phyloP scores from a whole-genome alignment of 495 filamentous ascomycete genomes.

The Penicillium longicatenatum region DNA sequence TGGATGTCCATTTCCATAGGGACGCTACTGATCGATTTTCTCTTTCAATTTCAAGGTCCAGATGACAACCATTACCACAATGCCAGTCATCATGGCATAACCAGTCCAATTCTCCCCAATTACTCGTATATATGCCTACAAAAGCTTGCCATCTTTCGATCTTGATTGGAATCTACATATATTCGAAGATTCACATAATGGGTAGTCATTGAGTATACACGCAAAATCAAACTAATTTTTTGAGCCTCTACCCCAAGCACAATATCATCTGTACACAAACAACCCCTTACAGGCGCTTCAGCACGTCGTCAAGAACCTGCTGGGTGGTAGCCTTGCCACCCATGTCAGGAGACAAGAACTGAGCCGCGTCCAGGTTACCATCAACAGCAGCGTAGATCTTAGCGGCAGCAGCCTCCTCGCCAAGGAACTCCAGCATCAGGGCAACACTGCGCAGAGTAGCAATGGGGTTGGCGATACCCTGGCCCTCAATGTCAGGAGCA shows the following conservation, averaged over 20 bases:
- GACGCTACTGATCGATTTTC: too few species aligned
- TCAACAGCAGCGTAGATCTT: constrained; percentile 92
- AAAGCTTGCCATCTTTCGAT: too few species aligned
- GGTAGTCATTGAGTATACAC: constrained; percentile 3
- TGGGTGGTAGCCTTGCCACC: constrained; percentile 86
- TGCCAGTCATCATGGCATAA: too few species aligned
- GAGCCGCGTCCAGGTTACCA: constrained; percentile 82
- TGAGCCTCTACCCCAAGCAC: background rate
- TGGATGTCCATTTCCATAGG: too few species aligned
- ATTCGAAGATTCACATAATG: background rate
- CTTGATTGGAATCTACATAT: background rate
- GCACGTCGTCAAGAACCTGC: constrained; percentile 86
- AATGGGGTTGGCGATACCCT: constrained; percentile 92
- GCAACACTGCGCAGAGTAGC: constrained; percentile 89
- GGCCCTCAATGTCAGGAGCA: constrained; percentile 92
- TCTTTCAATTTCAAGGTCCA: too few species aligned
- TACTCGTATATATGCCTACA: too few species aligned
- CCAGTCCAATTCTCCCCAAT: too few species aligned
- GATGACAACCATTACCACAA: too few species aligned
- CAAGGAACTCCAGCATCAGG: constrained; percentile 94
- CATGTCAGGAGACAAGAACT: constrained; percentile 83
- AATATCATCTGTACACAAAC: constrained; percentile 19
- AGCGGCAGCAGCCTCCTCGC: constrained; percentile 80
- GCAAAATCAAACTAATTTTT: background rate
- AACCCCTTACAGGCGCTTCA: constrained; percentile 71